Evolutionary conservation across 768 basidiomycete species (phyloP), one percentile per base, ranked within the genome.

Genomic region (Fomitopsis pulvina): DNA sequence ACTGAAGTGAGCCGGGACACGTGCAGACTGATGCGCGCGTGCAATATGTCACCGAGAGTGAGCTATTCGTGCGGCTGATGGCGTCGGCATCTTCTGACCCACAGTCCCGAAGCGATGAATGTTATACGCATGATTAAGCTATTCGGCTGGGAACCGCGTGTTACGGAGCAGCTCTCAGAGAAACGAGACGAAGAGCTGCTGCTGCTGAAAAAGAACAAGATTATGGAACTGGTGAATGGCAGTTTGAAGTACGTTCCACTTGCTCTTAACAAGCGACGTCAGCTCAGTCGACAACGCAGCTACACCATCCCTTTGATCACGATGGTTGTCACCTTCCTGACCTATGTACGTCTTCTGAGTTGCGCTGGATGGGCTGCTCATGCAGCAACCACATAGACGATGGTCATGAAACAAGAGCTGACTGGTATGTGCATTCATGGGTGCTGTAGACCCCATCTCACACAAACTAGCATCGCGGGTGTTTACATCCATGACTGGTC

Each of bases 281-380:
- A 9, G 18, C 5, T 11, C 42, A 44, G 11, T 18, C 24, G 12
- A 51, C 38, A 18, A 27, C 22, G 34, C 29, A 86, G 82, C 60
- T 78, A 71, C 55, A 49, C 79, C 26, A 75, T 87, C 41, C 85
- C 87, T 1, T 59, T 87, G 10, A 41, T 76, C 1, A 81, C 78
- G 16, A 88, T 88, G 85, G 58, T 83, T 26, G 73, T 76, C 9
- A 81, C 83, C 1, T 87, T 78, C 59, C 68, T 76, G 2, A 73
- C 77, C 7, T 87, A 82, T 54, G 73, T 82, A 65, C 40, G 78
- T 61, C 7, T 24, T 21, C 3, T 29, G 6, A 37, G 37, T 26
- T 10, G 4, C 11, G 9, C 3, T 1, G n/a, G 7, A n/a, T 37
- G 21, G 14, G 34, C 34, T 7, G 14, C 7, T 30, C 11, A 45